A percentile compares a stretch with the other conserved stretches of the same genome.
phyloP scores from a whole-genome alignment of 257 asterid species.

The Voacanga thouarsii region DNA sequence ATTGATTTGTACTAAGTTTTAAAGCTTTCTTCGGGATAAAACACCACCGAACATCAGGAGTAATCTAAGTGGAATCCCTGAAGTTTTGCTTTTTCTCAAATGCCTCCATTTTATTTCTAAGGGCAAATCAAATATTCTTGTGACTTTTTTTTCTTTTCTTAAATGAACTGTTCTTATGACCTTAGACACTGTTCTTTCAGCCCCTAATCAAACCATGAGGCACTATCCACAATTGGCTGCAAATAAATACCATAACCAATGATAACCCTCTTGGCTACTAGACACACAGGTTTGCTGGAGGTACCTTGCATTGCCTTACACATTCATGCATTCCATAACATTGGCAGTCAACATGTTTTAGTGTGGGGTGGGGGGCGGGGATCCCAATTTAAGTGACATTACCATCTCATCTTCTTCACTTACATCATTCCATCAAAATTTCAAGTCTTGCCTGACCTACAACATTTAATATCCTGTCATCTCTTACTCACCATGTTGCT shows the following conservation, averaged over 20 bases:
- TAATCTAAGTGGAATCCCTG: neutral
- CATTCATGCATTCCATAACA: neutral
- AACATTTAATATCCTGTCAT: neutral
- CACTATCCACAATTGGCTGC: neutral
- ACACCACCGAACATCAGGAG: neutral
- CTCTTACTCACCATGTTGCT: slow-evolving; percentile 46
- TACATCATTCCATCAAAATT: neutral
- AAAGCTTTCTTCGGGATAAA: neutral
- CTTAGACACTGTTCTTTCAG: neutral
- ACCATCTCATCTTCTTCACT: neutral
- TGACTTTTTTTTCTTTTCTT: neutral
- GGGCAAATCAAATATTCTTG: neutral
- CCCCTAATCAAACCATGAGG: neutral
- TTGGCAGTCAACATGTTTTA: neutral
- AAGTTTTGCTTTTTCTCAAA: neutral
- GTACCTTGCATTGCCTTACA: neutral
- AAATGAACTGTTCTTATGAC: neutral
- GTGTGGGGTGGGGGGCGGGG: no score
- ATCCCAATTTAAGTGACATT: neutral
- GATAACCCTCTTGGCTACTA: neutral
- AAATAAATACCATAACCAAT: neutral
- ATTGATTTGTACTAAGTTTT: neutral
- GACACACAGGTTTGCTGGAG: neutral
- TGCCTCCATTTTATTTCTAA: neutral
- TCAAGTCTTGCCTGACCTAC: neutral